A percentile compares a stretch with the other conserved stretches of the same genome.
Evolutionary conservation across 2,329 filamentous ascomycete genomes (phyloP).

Genomic region (Penicillium hordei): DNA sequence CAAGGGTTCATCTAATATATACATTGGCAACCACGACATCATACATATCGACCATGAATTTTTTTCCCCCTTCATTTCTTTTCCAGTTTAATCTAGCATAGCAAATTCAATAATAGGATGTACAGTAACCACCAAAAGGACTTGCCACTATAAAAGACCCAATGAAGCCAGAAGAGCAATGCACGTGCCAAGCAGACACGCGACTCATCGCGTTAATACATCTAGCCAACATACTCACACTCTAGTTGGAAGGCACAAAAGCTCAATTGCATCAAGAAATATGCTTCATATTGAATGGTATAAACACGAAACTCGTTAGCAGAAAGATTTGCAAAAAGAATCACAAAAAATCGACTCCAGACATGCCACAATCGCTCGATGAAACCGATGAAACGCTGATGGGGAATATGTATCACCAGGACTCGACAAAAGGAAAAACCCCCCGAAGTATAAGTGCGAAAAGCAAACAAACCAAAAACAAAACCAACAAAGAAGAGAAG

Average conservation of each 20-base stretch:
- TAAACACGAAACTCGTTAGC: background rate
- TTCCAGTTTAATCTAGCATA: no score
- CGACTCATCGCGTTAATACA: background rate
- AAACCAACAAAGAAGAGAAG: conserved; percentile 2
- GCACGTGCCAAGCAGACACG: conserved; percentile 1
- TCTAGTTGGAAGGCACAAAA: background rate
- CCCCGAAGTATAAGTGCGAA: conserved; percentile 37
- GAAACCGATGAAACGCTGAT: conserved; percentile 15
- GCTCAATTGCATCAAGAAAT: background rate
- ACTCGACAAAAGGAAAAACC: conserved; percentile 8
- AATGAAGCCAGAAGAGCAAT: background rate
- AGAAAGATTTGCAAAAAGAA: background rate
- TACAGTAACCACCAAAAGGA: background rate
- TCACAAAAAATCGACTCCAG: conserved; percentile 17
- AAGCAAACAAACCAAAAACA: conserved; percentile 30
- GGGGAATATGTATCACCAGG: conserved; percentile 21
- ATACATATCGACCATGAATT: no score
- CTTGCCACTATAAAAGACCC: background rate
- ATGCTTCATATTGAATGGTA: background rate
- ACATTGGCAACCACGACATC: background rate
- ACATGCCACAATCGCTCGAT: conserved; percentile 25
- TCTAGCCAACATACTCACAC: background rate
- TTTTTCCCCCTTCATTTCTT: background rate
- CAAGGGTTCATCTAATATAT: background rate
- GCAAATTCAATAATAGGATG: accelerated